Percentiles rank a stretch among this genome's conserved stretches.
Evolutionary conservation across 768 basidiomycete species (phyloP).

Genomic region (Phlebiopsis gigantea): DNA sequence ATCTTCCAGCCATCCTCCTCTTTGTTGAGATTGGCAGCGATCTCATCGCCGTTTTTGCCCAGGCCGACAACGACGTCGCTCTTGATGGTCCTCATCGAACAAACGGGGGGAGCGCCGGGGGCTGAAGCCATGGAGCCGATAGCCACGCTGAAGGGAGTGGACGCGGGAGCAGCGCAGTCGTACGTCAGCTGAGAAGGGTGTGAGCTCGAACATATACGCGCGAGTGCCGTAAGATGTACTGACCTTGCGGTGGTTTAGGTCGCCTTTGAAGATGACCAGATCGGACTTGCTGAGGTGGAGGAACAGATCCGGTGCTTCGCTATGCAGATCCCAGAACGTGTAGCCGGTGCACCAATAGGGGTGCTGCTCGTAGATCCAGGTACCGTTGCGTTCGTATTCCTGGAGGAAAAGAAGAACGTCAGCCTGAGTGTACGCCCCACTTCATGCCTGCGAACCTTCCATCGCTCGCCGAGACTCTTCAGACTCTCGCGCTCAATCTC

Average conservation of each 20-base stretch:
- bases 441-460: slow-evolving; percentile 79
- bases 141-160: slow-evolving; percentile 84
- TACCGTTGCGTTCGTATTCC: slow-evolving; percentile 91
- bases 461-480: slow-evolving; percentile 71
- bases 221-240: neutral
- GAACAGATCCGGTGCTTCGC: slow-evolving; percentile 87
- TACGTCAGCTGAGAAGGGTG: slow-evolving; percentile 47
- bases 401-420: slow-evolving; percentile 21
- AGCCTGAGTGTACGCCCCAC: too few species aligned
- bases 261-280: slow-evolving; percentile 92
- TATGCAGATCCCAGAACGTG: slow-evolving; percentile 85
- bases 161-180: slow-evolving; percentile 80
- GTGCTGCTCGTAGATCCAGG: slow-evolving; percentile 92
- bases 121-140: slow-evolving; percentile 91
- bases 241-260: slow-evolving; percentile 83
- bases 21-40: slow-evolving; percentile 77
- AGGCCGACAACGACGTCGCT: slow-evolving; percentile 92
- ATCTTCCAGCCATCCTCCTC: slow-evolving; percentile 95
- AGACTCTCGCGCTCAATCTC: slow-evolving; percentile 81
- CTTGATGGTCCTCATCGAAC: slow-evolving; percentile 88
- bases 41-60: slow-evolving; percentile 58
- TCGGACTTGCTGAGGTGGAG: slow-evolving; percentile 86
- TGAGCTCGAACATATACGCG: neutral
- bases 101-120: slow-evolving; percentile 82
- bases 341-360: slow-evolving; percentile 97